These are phyloP conservation scores for Lentinula sp. DNA, from an alignment of 768 basidiomycete species.

Conservation along the genomic window DNA sequence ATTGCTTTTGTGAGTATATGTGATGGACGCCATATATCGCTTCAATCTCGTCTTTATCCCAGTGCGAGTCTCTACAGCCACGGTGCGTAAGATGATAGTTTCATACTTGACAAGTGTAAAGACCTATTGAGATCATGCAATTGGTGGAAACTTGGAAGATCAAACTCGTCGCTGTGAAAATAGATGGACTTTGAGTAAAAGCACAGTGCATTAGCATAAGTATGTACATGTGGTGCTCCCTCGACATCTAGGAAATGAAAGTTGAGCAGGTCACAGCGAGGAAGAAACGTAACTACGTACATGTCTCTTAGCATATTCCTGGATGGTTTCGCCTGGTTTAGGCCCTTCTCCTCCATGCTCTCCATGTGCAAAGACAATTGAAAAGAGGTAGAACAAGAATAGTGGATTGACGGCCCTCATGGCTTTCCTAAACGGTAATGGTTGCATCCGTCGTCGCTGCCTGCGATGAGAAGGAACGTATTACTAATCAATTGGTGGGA, in stretches of 20 bases:
- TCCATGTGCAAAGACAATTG: slow-evolving; percentile 47
- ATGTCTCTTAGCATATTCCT: slow-evolving; percentile 86
- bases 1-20: slow-evolving; percentile 78
- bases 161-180: slow-evolving; percentile 67
- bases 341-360: slow-evolving; percentile 51
- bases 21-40: slow-evolving; percentile 97
- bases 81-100: background rate
- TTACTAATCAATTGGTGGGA: too few species aligned
- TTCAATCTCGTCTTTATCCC: slow-evolving; percentile 86
- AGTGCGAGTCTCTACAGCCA: slow-evolving; percentile 59
- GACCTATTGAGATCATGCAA: slow-evolving; percentile 89
- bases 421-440: slow-evolving; percentile 8
- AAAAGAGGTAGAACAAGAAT: slow-evolving; percentile 29
- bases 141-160: slow-evolving; percentile 85
- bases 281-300: slow-evolving; percentile 44
- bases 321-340: slow-evolving; percentile 53
- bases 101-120: slow-evolving; percentile 11
- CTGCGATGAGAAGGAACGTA: too few species aligned
- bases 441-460: too few species aligned
- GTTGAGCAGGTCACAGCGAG: slow-evolving; percentile 11
- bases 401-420: slow-evolving; percentile 46
- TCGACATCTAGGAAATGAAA: slow-evolving; percentile 60
- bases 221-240: slow-evolving; percentile 79
- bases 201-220: background rate
- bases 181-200: background rate